Conservation (phyloP, 306 rosid genomes). For the Pyrus pyrifolia region DNA sequence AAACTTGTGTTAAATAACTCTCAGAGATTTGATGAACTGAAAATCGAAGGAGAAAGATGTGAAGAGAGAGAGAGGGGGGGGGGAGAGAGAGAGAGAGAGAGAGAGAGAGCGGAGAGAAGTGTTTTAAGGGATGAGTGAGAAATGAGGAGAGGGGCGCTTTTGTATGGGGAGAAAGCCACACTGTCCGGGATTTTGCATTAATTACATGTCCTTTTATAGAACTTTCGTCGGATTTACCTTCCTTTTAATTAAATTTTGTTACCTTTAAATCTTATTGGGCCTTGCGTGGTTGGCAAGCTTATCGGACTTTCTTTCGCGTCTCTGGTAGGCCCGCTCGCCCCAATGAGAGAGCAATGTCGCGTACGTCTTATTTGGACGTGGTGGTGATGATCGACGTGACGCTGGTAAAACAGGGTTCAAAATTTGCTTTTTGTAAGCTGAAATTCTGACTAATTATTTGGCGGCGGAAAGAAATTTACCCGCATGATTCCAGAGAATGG, state of each 20-base stretch:
- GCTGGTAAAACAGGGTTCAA: background rate
- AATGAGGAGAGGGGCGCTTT: slow-evolving; percentile 17
- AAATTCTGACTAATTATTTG: too few relatives aligned
- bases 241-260: background rate
- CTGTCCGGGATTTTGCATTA: background rate
- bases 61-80: background rate
- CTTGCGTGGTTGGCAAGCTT: background rate
- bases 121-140: background rate
- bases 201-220: background rate
- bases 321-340: background rate
- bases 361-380: background rate
- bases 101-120: background rate
- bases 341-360: background rate
- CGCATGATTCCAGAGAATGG: too few relatives aligned
- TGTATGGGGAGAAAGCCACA: slow-evolving; percentile 17
- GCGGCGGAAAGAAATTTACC: background rate
- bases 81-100: background rate
- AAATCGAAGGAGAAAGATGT: background rate
- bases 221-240: background rate
- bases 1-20: background rate
- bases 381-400: background rate
- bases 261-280: background rate
- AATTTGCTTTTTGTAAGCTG: background rate
- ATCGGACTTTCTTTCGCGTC: background rate
- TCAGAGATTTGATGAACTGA: background rate